A percentile compares a stretch with the other conserved stretches of the same genome.
These are phyloP conservation scores for Pseudohalonectria lignicola DNA, from an alignment of 2,329 filamentous ascomycete genomes.

Conservation along the genomic window DNA sequence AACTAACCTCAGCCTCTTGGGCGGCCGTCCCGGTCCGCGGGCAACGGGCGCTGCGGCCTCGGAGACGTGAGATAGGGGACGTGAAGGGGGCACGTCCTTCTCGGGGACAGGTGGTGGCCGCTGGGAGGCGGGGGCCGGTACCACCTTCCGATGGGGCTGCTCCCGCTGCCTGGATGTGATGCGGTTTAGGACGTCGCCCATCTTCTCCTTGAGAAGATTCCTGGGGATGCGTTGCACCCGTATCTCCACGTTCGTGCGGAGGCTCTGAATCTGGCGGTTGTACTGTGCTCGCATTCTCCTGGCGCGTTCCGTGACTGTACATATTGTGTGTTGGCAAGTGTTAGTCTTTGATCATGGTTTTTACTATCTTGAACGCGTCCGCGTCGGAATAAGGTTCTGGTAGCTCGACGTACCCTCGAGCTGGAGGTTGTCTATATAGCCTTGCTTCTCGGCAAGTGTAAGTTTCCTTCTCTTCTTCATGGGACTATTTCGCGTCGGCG, in stretches of 20 bases:
- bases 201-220: slow-evolving; percentile 65
- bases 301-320: slow-evolving; percentile 71
- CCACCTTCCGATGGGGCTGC: too few relatives aligned
- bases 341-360: not conserved
- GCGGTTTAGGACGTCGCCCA: slow-evolving; percentile 85
- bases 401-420: slow-evolving; percentile 75
- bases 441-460: slow-evolving; percentile 66
- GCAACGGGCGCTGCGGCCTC: slow-evolving; percentile 1
- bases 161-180: too few relatives aligned
- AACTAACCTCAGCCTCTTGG: slow-evolving; percentile 42
- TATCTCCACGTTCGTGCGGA: slow-evolving; percentile 80
- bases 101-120: slow-evolving; percentile 35
- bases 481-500: slow-evolving; percentile 31
- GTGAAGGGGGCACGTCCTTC: slow-evolving; percentile 26
- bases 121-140: slow-evolving; percentile 12
- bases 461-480: slow-evolving; percentile 49
- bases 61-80: slow-evolving; percentile 4
- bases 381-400: not conserved
- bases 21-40: slow-evolving; percentile 15
- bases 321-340: not conserved
- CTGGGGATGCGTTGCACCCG: slow-evolving; percentile 86
- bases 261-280: slow-evolving; percentile 73
- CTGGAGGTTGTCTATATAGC: slow-evolving; percentile 79
- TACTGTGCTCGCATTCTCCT: slow-evolving; percentile 84
- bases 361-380: too few relatives aligned